These are phyloP conservation scores for Eucalyptus regnans DNA, from an alignment of 345 rosid genomes.

Conservation along the genomic window DNA sequence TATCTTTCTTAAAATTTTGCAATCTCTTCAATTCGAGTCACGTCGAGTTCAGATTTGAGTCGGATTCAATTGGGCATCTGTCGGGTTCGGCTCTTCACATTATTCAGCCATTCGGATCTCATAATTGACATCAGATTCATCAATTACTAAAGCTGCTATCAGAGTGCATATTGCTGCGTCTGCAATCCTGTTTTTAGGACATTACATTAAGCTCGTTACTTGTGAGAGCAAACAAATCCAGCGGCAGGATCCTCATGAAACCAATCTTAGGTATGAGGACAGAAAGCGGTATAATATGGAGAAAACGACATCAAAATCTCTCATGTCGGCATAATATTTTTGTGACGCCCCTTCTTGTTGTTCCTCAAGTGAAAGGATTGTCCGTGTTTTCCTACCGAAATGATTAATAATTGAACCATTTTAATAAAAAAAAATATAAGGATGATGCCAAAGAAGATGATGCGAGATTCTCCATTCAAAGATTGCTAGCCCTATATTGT, in stretches of 20 bases:
- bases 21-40: neutral
- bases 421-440: neutral
- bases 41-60: neutral
- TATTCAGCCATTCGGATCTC: neutral
- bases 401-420: neutral
- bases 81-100: neutral
- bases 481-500: neutral
- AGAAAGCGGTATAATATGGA: neutral
- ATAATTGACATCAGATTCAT: neutral
- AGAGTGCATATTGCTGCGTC: neutral
- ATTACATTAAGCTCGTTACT: neutral
- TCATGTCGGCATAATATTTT: neutral
- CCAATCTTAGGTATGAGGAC: neutral
- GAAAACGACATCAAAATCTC: neutral
- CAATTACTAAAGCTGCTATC: neutral
- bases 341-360: neutral
- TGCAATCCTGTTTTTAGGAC: neutral
- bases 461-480: neutral
- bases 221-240: neutral
- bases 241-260: neutral
- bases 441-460: neutral
- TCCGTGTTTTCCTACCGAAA: neutral
- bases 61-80: neutral
- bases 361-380: neutral
- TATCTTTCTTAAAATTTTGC: neutral